These are phyloP conservation scores for Durio zibethinus DNA, from an alignment of 345 rosid species.

Conservation along the genomic window DNA sequence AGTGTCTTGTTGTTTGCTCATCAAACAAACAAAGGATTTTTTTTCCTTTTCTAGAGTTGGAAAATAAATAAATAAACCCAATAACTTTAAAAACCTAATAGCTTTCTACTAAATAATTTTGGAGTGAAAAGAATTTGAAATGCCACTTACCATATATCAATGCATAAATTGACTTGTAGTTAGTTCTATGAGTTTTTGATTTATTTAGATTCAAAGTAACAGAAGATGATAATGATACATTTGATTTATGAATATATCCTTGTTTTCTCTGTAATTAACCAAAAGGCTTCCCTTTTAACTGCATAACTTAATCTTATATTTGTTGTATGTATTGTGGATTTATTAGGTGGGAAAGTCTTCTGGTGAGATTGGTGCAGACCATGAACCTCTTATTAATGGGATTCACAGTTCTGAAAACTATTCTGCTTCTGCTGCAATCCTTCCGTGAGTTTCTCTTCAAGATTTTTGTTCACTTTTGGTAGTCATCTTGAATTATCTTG, in stretches of 20 bases:
- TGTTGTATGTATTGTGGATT: conserved; percentile 10
- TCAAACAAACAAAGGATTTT: not conserved
- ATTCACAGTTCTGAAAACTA: conserved; percentile 44
- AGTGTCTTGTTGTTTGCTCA: conserved; percentile 4
- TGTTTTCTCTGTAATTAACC: conserved; percentile 1
- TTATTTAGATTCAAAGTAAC: not conserved
- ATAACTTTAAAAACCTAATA: not conserved
- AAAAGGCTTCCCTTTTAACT: not conserved
- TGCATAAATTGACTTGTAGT: not conserved
- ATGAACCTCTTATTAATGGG: conserved; percentile 68
- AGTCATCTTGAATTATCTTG: not conserved
- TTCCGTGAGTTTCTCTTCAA: conserved; percentile 56
- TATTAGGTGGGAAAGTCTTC: conserved; percentile 54
- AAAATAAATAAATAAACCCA: not conserved
- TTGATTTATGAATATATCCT: not conserved
- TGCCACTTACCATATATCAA: not conserved
- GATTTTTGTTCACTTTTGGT: not conserved
- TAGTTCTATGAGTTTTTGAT: not conserved
- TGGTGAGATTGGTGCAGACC: conserved; percentile 53
- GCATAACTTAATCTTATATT: conserved; percentile 11
- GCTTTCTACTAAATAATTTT: not conserved
- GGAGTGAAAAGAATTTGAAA: not conserved
- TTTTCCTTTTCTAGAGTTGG: not conserved
- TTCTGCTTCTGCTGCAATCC: conserved; percentile 57
- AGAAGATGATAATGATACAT: not conserved